Percentiles rank a stretch among this genome's conserved stretches.
These are phyloP conservation scores for Backusella circina DNA, from an alignment of 192 early-diverging fungal genomes.

Conservation along the genomic window DNA sequence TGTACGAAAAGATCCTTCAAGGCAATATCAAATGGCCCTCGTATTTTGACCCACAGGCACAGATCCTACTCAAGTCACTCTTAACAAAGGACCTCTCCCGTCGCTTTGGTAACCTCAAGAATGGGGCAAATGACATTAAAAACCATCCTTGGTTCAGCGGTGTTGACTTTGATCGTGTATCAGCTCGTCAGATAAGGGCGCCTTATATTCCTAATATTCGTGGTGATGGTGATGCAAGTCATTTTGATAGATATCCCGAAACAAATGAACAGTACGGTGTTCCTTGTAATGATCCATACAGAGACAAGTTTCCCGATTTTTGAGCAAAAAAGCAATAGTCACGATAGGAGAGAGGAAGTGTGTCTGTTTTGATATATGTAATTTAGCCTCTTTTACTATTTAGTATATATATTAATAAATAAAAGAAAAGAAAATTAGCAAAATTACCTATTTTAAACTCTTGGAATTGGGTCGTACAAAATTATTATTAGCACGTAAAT, in stretches of 20 bases:
- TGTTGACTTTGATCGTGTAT: constrained; percentile 84
- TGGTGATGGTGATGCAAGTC: constrained; percentile 85
- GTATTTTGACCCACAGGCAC: constrained; percentile 76
- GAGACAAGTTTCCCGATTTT: constrained; percentile 19
- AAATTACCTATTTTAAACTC: constrained; percentile 3
- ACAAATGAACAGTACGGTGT: constrained; percentile 88
- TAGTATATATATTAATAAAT: constrained; percentile 34
- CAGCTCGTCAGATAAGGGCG: constrained; percentile 68
- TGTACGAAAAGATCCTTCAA: constrained; percentile 89
- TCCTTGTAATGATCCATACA: constrained; percentile 17
- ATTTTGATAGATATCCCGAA: constrained; percentile 96
- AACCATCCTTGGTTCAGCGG: constrained; percentile 93
- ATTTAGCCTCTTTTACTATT: constrained; percentile 61
- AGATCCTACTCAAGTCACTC: constrained; percentile 80
- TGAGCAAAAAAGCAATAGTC: too few species aligned
- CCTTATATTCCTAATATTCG: constrained; percentile 83
- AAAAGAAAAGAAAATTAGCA: constrained; percentile 74
- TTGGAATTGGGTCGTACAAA: background rate
- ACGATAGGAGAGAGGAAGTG: background rate
- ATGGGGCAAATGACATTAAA: constrained; percentile 88
- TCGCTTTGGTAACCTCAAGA: constrained; percentile 84
- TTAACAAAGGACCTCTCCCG: constrained; percentile 79
- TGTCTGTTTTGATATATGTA: constrained; percentile 12
- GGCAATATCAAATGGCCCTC: constrained; percentile 82
- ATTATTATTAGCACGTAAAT: background rate